These are phyloP conservation scores for Cladosporium sp. DNA, from an alignment of 2,329 filamentous ascomycete genomes.

Conservation along the genomic window DNA sequence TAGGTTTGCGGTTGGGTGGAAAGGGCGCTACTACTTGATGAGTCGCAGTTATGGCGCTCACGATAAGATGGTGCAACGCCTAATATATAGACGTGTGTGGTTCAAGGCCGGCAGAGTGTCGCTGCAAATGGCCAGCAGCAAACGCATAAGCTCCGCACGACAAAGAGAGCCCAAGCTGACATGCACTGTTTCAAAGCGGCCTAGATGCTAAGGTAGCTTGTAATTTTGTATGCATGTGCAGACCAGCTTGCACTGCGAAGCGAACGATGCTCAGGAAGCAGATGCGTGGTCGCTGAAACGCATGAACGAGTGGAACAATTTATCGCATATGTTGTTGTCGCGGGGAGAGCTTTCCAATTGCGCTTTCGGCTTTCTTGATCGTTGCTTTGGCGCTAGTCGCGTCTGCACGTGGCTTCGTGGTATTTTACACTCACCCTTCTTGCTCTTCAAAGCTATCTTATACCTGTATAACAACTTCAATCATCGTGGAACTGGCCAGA, in stretches of 20 bases:
- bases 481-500: too few relatives aligned
- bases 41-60: neutral
- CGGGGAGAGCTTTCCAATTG: neutral
- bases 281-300: neutral
- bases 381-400: neutral
- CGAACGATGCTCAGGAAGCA: neutral
- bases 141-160: neutral
- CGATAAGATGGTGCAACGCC: neutral
- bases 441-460: neutral
- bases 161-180: slow-evolving; percentile 1
- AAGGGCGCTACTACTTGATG: neutral
- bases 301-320: neutral
- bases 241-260: neutral
- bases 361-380: neutral
- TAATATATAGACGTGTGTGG: neutral
- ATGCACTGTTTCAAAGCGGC: neutral
- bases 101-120: neutral
- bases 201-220: slow-evolving; percentile 1
- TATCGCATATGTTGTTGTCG: neutral
- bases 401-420: neutral
- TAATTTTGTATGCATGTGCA: neutral
- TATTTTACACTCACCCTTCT: neutral
- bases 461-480: neutral
- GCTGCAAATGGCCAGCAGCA: neutral
- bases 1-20: neutral